Evolutionary conservation across 371 early-diverging fungal genomes (phyloP), one percentile per base, ranked within the genome.

Genomic region (Fennellomyces sp.): DNA sequence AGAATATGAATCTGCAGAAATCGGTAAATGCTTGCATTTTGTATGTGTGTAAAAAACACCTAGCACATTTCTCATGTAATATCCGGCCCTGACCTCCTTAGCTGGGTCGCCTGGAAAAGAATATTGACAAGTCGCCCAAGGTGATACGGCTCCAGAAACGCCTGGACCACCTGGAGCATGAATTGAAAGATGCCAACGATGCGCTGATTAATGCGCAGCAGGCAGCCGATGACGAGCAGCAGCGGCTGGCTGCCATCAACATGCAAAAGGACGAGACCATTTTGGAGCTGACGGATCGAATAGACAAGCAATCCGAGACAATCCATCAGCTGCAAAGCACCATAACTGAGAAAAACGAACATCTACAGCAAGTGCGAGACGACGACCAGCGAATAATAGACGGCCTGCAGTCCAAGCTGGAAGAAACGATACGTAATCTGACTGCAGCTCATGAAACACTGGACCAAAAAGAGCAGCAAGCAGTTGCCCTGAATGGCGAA

Each of bases 1-100:
- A 71, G 48, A 76, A 73, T 45, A 58, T 48, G 11, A 41, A 23
- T 4, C 47, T 76, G 23, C 69, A 73, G 52, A 76, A 76, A 33
- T 67, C 73, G 17, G 72, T 71, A 61, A 62, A 52, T 52, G 5
- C 13, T 38, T 33, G 13, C 38, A n/a, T n/a, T n/a, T n/a, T n/a
- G n/a, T n/a, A n/a, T n/a, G n/a, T 36, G 8, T 23, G 23, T 17
- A 25, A 17, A 21, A 19, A 13, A 49, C 3, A 6, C 30, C 31
- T 54, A 33, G 27, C 15, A 17, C 17, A 47, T 49, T 28, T 17
- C 10, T 25, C 15, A 4, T 3, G 47, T 25, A 1, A 3, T 21
- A 2, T 11, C 12, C 29, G 19, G 15, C 11, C 12, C 8, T 21
- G 25, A 28, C 33, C 10, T 28, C 53, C 17, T 31, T 60, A 75